These are phyloP conservation scores for Apiospora saccharicola DNA, from an alignment of 2,329 filamentous ascomycete species.

Conservation along the genomic window DNA sequence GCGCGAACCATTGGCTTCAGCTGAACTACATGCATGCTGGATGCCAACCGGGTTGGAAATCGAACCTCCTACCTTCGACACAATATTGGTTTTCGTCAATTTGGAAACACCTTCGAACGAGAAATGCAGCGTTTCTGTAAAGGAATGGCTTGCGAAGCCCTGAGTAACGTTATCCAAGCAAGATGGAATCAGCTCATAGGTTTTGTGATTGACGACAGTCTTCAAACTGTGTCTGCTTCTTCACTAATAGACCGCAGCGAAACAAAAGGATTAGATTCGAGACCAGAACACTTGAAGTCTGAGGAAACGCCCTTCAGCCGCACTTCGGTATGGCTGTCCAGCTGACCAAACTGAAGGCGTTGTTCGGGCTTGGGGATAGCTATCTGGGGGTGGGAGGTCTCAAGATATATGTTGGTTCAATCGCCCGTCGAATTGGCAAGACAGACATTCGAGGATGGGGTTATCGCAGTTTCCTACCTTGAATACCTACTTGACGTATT, in stretches of 20 bases:
- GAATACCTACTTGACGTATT: not conserved
- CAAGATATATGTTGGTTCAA: not conserved
- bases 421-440: too few species aligned
- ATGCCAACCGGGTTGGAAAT: not conserved
- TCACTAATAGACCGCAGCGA: not conserved
- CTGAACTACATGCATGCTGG: not conserved
- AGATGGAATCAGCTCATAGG: too few species aligned
- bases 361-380: not conserved
- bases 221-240: too few species aligned
- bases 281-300: not conserved
- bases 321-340: not conserved
- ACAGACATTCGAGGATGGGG: too few species aligned
- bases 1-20: slow-evolving; percentile 2
- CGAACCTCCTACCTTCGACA: not conserved
- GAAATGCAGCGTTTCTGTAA: not conserved
- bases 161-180: not conserved
- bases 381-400: not conserved
- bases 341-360: not conserved
- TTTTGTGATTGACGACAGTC: too few species aligned
- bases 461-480: too few species aligned
- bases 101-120: not conserved
- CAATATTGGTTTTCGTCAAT: not conserved
- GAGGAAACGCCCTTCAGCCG: not conserved
- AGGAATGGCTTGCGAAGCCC: too few species aligned
- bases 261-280: not conserved